Evolutionary conservation across 2,329 filamentous ascomycete species (phyloP).

Genomic region (Sclerotinia minor): DNA sequence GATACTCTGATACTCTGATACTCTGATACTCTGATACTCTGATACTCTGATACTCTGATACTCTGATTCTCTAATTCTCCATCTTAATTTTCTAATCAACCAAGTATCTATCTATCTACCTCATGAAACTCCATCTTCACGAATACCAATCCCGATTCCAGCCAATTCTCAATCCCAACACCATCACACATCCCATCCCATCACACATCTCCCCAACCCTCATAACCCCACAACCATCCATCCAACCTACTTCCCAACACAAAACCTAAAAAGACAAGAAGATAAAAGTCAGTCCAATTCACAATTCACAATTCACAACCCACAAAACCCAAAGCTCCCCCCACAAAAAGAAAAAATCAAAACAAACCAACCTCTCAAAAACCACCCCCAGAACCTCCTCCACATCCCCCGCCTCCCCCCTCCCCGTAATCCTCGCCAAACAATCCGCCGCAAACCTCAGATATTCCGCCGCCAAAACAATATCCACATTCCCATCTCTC

Average conservation of each 20-base stretch:
- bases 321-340: not conserved
- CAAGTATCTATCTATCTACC: not conserved
- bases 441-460: slow-evolving; percentile 77
- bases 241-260: slow-evolving; percentile 37
- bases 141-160: not conserved
- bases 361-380: slow-evolving; percentile 76
- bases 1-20: too few species aligned
- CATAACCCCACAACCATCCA: too few species aligned
- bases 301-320: too few species aligned
- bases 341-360: not conserved
- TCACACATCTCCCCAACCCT: too few species aligned
- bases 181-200: not conserved
- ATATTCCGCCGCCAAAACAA: slow-evolving; percentile 88
- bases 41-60: too few species aligned
- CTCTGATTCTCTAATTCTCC: too few species aligned
- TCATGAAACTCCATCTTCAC: too few species aligned
- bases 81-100: not conserved
- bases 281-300: slow-evolving; percentile 22
- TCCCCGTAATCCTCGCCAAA: slow-evolving; percentile 84
- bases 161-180: not conserved
- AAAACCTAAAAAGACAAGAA: slow-evolving; percentile 32
- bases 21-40: too few species aligned
- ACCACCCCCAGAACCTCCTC: slow-evolving; percentile 96
- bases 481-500: slow-evolving; percentile 72
- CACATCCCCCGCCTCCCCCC: slow-evolving; percentile 81